A percentile compares a stretch with the other conserved stretches of the same genome.
These are phyloP conservation scores for Monilinia polystroma DNA, from an alignment of 2,329 filamentous ascomycete species.

Conservation along the genomic window DNA sequence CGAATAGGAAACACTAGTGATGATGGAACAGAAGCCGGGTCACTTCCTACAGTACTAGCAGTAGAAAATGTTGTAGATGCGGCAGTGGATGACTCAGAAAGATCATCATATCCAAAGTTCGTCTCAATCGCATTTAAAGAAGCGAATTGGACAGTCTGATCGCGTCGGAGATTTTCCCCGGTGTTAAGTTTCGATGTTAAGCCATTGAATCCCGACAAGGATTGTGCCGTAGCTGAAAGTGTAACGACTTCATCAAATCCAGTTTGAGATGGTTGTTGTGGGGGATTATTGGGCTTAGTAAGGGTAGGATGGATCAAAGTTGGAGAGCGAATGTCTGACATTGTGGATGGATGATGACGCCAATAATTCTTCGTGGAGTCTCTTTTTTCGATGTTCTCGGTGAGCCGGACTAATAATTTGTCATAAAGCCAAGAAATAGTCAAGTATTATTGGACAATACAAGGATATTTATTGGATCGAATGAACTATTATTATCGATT, in stretches of 20 bases:
- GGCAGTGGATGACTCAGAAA: conserved; percentile 30
- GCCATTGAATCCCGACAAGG: conserved; percentile 35
- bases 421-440: not conserved
- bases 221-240: conserved; percentile 27
- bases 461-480: not conserved
- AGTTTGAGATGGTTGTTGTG: conserved; percentile 24
- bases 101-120: conserved; percentile 34
- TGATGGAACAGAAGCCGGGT: conserved; percentile 34
- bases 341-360: conserved; percentile 37
- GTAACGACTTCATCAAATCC: conserved; percentile 35
- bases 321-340: conserved; percentile 48
- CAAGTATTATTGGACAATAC: not conserved
- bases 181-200: conserved; percentile 36
- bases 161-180: conserved; percentile 45
- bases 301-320: conserved; percentile 53
- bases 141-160: conserved; percentile 46
- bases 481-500: not conserved
- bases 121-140: conserved; percentile 40
- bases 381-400: not conserved
- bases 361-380: not conserved
- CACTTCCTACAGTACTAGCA: conserved; percentile 37
- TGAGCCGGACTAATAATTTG: not conserved
- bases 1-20: conserved; percentile 34
- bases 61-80: conserved; percentile 29
- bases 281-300: conserved; percentile 40